These are phyloP conservation scores for Pseudopithomyces chartarum DNA, from an alignment of 2,329 filamentous ascomycete species.

Conservation along the genomic window DNA sequence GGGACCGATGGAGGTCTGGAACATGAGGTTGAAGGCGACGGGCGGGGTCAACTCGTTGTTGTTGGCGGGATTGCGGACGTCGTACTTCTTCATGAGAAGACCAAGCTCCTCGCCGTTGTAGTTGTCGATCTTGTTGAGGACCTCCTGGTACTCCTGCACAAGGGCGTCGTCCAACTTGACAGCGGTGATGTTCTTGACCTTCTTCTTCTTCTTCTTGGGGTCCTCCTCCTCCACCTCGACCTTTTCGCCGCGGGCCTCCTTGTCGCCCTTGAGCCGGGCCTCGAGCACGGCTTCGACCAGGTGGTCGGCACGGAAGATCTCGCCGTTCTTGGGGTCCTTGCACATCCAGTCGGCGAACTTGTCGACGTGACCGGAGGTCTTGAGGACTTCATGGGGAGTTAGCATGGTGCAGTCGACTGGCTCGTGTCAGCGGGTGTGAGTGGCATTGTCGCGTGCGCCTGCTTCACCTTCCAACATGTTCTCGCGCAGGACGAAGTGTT, in stretches of 20 bases:
- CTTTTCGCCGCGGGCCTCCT: constrained; percentile 85
- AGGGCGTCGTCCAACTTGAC: constrained; percentile 87
- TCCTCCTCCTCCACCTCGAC: constrained; percentile 75
- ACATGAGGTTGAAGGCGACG: constrained; percentile 98
- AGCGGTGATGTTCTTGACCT: constrained; percentile 63
- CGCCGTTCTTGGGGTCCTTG: constrained; percentile 96
- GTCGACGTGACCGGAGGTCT: constrained; percentile 92
- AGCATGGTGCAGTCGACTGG: constrained; percentile 86
- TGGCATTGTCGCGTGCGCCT: constrained; percentile 17
- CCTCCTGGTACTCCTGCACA: constrained; percentile 87
- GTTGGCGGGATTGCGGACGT: constrained; percentile 86
- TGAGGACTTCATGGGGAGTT: constrained; percentile 90
- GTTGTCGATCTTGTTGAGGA: constrained; percentile 93
- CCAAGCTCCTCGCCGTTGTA: constrained; percentile 87
- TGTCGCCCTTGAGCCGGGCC: constrained; percentile 83
- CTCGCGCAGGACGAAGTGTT: constrained; percentile 91
- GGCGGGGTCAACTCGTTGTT: constrained; percentile 78
- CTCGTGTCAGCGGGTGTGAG: constrained; percentile 18
- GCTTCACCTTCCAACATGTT: constrained; percentile 77
- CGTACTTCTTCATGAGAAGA: constrained; percentile 82
- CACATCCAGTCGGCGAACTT: constrained; percentile 99
- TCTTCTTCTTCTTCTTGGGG: constrained; percentile 89
- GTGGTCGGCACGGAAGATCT: constrained; percentile 95
- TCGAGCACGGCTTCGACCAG: constrained; percentile 94
- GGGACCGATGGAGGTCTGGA: constrained; percentile 91